phyloP scores from a whole-genome alignment of 495 filamentous ascomycete genomes.

The Neurospora terricola region DNA sequence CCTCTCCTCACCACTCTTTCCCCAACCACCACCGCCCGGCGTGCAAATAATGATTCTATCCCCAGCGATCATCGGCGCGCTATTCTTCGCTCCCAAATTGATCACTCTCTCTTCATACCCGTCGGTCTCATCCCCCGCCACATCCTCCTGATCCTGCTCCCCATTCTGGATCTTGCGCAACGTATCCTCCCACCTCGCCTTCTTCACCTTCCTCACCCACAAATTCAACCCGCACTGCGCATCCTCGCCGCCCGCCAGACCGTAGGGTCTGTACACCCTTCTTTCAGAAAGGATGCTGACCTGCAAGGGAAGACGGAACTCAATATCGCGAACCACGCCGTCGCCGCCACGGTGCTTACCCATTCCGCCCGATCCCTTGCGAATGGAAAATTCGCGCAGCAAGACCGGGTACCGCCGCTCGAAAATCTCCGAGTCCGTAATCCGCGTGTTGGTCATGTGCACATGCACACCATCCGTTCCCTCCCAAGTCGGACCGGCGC shows the following conservation, averaged over 20 bases:
- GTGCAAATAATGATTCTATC: slow-evolving; percentile 73
- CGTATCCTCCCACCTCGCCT: slow-evolving; percentile 35
- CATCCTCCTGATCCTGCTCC: slow-evolving; percentile 20
- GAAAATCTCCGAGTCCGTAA: slow-evolving; percentile 94
- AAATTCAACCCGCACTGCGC: slow-evolving; percentile 72
- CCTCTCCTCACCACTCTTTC: slow-evolving; percentile 46
- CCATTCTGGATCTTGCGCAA: slow-evolving; percentile 21
- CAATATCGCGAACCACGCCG: slow-evolving; percentile 87
- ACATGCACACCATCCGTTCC: slow-evolving; percentile 86
- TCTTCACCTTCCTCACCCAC: slow-evolving; percentile 66
- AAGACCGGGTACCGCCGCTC: slow-evolving; percentile 88
- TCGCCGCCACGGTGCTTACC: slow-evolving; percentile 79
- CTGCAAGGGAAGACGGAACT: slow-evolving; percentile 83
- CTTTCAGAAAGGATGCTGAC: slow-evolving; percentile 84
- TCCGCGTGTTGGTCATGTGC: slow-evolving; percentile 99
- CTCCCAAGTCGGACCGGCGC: slow-evolving; percentile 79
- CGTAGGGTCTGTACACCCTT: slow-evolving; percentile 80
- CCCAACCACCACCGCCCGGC: slow-evolving; percentile 69
- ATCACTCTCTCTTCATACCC: slow-evolving; percentile 55
- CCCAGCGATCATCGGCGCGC: slow-evolving; percentile 71
- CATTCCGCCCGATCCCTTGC: slow-evolving; percentile 56
- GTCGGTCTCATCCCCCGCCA: slow-evolving; percentile 25
- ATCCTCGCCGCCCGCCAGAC: slow-evolving; percentile 76
- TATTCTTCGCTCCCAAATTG: slow-evolving; percentile 91
- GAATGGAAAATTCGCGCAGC: slow-evolving; percentile 70